Conservation (phyloP, 257 asterid species). For the Agastache rugosa region DNA sequence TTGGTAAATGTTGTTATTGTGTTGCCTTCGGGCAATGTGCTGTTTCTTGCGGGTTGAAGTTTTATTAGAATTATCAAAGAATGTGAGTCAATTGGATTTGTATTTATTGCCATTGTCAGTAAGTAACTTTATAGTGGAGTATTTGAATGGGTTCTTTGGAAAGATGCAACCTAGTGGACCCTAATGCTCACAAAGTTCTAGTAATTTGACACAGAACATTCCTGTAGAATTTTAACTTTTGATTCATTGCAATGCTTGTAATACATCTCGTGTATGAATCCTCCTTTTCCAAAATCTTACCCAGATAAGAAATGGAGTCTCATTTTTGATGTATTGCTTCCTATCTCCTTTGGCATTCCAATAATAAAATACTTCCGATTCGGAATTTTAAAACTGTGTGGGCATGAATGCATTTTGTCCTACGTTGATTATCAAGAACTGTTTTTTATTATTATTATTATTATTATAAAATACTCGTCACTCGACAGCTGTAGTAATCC, state of each 20-base stretch:
- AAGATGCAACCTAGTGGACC: too few relatives aligned
- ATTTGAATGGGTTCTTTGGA: too few relatives aligned
- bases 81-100: background rate
- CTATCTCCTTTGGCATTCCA: constrained; percentile 17
- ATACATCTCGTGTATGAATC: background rate
- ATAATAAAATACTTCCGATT: background rate
- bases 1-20: background rate
- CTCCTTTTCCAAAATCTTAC: constrained; percentile 22
- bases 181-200: background rate
- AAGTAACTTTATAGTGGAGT: too few relatives aligned
- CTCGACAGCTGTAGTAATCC: constrained; percentile 13
- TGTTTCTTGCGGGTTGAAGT: background rate
- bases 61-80: background rate
- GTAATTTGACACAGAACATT: constrained; percentile 1
- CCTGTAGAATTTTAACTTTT: background rate
- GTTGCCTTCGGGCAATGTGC: background rate
- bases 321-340: constrained; percentile 24
- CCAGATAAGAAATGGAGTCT: constrained; percentile 12
- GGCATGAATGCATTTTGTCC: constrained; percentile 26
- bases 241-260: constrained; percentile 25
- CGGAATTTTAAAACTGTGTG: too few relatives aligned
- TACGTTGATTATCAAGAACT: constrained; percentile 18
- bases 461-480: background rate
- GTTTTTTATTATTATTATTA: too few relatives aligned
- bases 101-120: background rate